These are phyloP conservation scores for Clarireedia paspali DNA, from an alignment of 2,329 filamentous ascomycete species.

Conservation along the genomic window DNA sequence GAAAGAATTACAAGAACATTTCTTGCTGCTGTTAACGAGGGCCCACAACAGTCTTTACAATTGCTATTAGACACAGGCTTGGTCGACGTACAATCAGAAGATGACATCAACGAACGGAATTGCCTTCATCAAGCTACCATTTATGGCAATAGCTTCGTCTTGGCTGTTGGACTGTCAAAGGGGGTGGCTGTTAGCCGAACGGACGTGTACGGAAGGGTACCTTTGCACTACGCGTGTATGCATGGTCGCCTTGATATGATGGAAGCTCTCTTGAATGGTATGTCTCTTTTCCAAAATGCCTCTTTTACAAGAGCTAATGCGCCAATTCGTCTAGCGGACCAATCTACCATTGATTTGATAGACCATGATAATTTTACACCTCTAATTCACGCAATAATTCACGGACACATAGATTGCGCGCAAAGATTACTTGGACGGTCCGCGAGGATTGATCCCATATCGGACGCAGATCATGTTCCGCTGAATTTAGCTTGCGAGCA, in stretches of 20 bases:
- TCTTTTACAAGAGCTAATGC: background rate
- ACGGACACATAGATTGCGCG: constrained; percentile 74
- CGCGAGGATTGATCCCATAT: constrained; percentile 78
- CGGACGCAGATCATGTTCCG: constrained; percentile 86
- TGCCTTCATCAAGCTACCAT: constrained; percentile 96
- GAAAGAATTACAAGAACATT: constrained; percentile 87
- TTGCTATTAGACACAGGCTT: constrained; percentile 72
- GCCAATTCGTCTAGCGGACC: constrained; percentile 43
- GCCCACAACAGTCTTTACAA: constrained; percentile 66
- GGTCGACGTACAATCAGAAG: constrained; percentile 86
- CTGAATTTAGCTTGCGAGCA: constrained; percentile 93
- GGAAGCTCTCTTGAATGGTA: constrained; percentile 60
- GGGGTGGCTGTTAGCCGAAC: constrained; percentile 71
- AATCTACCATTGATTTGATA: constrained; percentile 73
- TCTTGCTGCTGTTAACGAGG: constrained; percentile 80
- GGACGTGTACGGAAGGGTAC: constrained; percentile 90
- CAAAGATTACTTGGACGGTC: constrained; percentile 67
- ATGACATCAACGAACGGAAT: constrained; percentile 96
- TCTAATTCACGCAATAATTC: constrained; percentile 89
- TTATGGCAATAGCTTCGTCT: constrained; percentile 74
- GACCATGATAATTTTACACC: constrained; percentile 98
- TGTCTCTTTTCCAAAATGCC: background rate
- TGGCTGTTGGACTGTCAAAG: constrained; percentile 66
- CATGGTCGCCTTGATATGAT: constrained; percentile 84
- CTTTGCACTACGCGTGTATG: constrained; percentile 93